Base-by-base conservation (phyloP, 139 green algal species). In the Coccomyxa sp. region DNA sequence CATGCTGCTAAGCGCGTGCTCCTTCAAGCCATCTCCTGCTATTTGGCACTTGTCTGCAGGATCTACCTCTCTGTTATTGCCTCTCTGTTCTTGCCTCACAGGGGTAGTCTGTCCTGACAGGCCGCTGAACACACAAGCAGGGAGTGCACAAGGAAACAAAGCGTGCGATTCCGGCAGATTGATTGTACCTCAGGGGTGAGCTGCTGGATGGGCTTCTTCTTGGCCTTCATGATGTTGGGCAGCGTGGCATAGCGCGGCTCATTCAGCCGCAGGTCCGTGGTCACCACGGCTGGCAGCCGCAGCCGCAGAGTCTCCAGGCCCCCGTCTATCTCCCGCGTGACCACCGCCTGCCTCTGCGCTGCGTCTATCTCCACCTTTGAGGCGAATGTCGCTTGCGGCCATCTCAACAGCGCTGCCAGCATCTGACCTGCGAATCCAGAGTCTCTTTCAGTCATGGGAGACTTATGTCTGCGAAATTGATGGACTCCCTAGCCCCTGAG, bases 341-440 rank as follows among this genome's bases (percentile, higher is more conserved):
- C 83, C 8, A 31, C 68, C 18, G 80, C 81, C 36, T 34, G 82
- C 4, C 68, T 77, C 10, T 79, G 81, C n/a, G 68, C 81, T 18
- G 84, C 72, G 39, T 90, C 81, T n/a, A 94, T 0, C 68, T 88
- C 88, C 6, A 97, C 76, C 24, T 92, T 90, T 55, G 90, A 97
- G 24, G 95, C 95, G 87, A 97, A 98, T 3, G 95, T 98, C 70
- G 86, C 93, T 72, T 98, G 95, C 10, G 95, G 91, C 94, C 95
- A 98, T 39, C 87, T 81, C 64, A 98, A 78, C 78, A 97, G 78
- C 6, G 78, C 95, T n/a, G 92, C 94, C 18, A 96, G 83, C 90
- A 98, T 97, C 77, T 98, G 95, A 82, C 95, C 90, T 95, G 86
- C 55, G 84, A 31, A 7, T 29, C 14, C 35, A 55, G 37, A 35